Evolutionary conservation across 805 yeast genomes (phyloP).

Genomic region (Lipomyces oligophaga): DNA sequence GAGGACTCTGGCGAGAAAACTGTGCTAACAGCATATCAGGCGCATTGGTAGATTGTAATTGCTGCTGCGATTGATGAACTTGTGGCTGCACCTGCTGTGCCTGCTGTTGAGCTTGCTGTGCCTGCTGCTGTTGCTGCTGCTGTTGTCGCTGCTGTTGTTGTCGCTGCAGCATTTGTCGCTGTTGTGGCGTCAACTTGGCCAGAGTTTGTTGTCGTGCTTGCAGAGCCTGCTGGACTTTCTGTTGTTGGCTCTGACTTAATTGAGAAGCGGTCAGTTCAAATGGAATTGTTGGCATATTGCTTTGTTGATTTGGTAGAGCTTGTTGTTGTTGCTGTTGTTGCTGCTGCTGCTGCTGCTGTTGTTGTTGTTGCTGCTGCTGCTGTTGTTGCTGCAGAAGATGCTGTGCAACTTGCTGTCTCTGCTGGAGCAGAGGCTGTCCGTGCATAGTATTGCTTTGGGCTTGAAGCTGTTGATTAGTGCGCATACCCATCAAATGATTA

Average conservation of each 20-base stretch:
- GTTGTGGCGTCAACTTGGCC: no score
- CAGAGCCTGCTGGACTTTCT: no score
- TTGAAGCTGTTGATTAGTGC: background rate
- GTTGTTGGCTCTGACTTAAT: no score
- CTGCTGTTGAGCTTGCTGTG: no score
- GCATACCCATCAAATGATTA: background rate
- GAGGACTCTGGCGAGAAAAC: background rate
- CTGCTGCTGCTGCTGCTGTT: background rate
- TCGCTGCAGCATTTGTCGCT: background rate
- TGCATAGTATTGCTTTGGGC: background rate
- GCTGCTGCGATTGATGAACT: no score
- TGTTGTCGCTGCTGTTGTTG: background rate
- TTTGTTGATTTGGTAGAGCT: no score
- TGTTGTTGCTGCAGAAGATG: slow-evolving; percentile 9
- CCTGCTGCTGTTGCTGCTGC: slow-evolving; percentile 6
- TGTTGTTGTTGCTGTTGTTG: no score
- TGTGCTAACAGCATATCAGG: background rate
- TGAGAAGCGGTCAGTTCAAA: no score
- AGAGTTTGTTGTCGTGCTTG: no score
- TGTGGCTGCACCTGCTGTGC: no score
- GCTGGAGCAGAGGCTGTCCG: slow-evolving; percentile 2
- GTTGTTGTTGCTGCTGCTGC: slow-evolving; percentile 7
- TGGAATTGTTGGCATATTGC: no score
- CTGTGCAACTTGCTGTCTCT: slow-evolving; percentile 6
- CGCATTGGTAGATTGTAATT: background rate